Evolutionary conservation across 2,329 filamentous ascomycete genomes (phyloP).

Genomic region (Tolypocladium tropicale): DNA sequence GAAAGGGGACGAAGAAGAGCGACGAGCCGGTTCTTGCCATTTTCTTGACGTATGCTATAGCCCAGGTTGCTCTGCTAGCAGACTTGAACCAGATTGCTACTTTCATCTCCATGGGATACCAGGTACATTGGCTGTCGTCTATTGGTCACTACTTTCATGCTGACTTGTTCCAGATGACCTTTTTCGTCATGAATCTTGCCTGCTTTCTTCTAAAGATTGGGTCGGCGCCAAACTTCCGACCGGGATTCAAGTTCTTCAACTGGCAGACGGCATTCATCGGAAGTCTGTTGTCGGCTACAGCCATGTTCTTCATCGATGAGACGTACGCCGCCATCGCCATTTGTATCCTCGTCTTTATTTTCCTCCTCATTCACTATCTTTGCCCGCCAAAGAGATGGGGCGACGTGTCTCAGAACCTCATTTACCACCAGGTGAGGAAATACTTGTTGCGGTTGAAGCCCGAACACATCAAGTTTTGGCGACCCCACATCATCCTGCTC

Average conservation of each 20-base stretch:
- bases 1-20: conserved; percentile 57
- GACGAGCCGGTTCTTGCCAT: conserved; percentile 74
- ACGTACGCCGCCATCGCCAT: conserved; percentile 70
- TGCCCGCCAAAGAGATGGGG: conserved; percentile 83
- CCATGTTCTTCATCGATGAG: conserved; percentile 87
- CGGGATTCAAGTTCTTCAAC: conserved; percentile 81
- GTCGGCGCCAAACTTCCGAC: conserved; percentile 80
- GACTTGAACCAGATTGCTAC: conserved; percentile 84
- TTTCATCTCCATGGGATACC: conserved; percentile 82
- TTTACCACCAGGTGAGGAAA: conserved; percentile 78
- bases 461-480: conserved; percentile 91
- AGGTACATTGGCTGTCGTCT: conserved; percentile 32
- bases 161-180: conserved; percentile 60
- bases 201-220: conserved; percentile 81
- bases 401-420: conserved; percentile 80
- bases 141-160: neutral
- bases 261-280: conserved; percentile 73
- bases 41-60: conserved; percentile 61
- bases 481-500: conserved; percentile 75
- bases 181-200: conserved; percentile 78
- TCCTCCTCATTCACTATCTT: conserved; percentile 76
- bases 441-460: conserved; percentile 74
- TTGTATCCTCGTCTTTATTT: conserved; percentile 63
- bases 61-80: conserved; percentile 71
- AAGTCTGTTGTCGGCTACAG: conserved; percentile 62